Base-by-base conservation (phyloP, 352 stramenopile species). In the Peronospora farinosa region DNA sequence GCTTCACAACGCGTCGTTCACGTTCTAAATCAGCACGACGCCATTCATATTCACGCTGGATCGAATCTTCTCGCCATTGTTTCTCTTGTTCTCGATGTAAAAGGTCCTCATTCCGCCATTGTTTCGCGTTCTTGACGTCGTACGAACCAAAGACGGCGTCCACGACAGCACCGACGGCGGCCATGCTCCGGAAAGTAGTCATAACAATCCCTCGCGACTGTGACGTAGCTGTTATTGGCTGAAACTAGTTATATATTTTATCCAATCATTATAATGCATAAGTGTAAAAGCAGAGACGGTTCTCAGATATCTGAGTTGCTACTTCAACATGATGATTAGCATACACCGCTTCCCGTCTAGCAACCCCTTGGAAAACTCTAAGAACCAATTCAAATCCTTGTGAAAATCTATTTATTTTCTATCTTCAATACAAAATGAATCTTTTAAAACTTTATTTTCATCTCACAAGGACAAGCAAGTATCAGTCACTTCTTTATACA, bases 121-220 rank as follows among this genome's bases (percentile, higher is more conserved):
- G 77, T 61, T 86, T 86, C 40, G 77, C 74, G 52, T 86, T 84
- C 62, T 91, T 88, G 49, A 91, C 63, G 55, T 91, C 79, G 52
- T 91, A 91, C 36, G 78, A 86, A 19, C 79, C 77, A 58, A 91
- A 85, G 46, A 91, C 72, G 10, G 75, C 76, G 55, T 86, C 74
- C 47, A 91, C 73, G 13, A 85, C 73, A 11, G 77, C 77, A 3
- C 74, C 71, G 0, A 88, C 69, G 9, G 66, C 69, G 45, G 71
- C 64, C 78, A 89, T 86, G 12, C 30, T 13, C n/a, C 35, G 47
- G 11, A 17, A 31, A 31, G 11, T 57, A 10, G 53, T 27, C 53
- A 52, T 30, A 54, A 50, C 1, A 0, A 0, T 46, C 25, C 51
- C 57, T 56, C 46, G 51, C 8, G 13, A 15, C 25, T 53, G 40